Evolutionary conservation across 2,329 filamentous ascomycete genomes (phyloP).

Genomic region (Trichothecium sympodiale): DNA sequence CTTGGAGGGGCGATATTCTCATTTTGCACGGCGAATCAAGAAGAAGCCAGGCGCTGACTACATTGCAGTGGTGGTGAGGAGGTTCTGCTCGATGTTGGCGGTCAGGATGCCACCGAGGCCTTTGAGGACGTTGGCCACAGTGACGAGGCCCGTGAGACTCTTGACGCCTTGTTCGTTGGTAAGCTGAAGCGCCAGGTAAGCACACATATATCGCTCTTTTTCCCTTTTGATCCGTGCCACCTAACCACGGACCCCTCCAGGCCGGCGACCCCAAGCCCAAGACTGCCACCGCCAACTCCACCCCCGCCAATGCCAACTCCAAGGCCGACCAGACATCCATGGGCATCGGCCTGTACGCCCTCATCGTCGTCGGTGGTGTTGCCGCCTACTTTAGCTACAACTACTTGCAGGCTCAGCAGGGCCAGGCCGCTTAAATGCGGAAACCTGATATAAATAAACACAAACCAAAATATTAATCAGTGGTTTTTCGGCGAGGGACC

Average conservation of each 20-base stretch:
- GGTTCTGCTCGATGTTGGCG: constrained; percentile 89
- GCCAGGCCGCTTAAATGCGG: constrained; percentile 12
- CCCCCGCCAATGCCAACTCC: constrained; percentile 37
- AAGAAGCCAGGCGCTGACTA: too few relatives aligned
- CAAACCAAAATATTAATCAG: too few relatives aligned
- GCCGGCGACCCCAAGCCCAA: constrained; percentile 70
- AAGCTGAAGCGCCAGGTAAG: constrained; percentile 70
- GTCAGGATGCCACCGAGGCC: constrained; percentile 92
- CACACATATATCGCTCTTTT: constrained; percentile 7
- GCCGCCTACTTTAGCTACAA: constrained; percentile 75
- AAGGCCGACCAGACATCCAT: constrained; percentile 42
- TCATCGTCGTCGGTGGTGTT: constrained; percentile 67
- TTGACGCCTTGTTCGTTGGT: constrained; percentile 66
- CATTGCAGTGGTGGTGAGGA: constrained; percentile 81
- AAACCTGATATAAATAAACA: too few relatives aligned
- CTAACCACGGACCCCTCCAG: constrained; percentile 25
- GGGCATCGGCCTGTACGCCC: constrained; percentile 70
- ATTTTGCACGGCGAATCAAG: too few relatives aligned
- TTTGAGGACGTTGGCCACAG: constrained; percentile 99
- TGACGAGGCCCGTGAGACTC: constrained; percentile 93
- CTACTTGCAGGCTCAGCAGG: constrained; percentile 57
- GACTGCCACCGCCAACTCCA: constrained; percentile 32
- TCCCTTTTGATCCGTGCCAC: background rate
- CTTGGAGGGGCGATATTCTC: background rate
- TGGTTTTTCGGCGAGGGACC: too few relatives aligned